Base-by-base conservation (phyloP, 805 yeast genomes). In the Zygoascus flipseniorum region DNA sequence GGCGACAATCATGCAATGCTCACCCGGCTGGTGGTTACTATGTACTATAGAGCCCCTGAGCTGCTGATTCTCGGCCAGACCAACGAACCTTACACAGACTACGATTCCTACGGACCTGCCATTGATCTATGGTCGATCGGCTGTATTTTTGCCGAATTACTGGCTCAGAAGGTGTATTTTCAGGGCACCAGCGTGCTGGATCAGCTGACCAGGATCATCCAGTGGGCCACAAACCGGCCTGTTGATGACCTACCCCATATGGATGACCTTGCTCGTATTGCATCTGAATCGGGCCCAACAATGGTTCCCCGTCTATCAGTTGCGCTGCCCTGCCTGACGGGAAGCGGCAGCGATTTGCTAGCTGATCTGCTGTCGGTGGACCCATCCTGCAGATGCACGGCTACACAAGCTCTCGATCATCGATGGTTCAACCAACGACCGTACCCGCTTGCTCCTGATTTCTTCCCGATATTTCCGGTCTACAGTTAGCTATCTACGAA, bases 71-170 rank as follows among this genome's bases (percentile, higher is more conserved):
- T 93, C 54, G 98, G 98, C 1, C 39, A 35, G 8, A 89, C 97
- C 0, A 83, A 82, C 55, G 68, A 87, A 90, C 55, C 93, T 92
- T 69, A 86, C 97, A 4, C 89, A 88, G 71, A 19, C 23, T 14
- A 9, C 32, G 18, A 18, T 14, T 10, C 43, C 14, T 41, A 32
- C 23, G 93, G 90, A 0, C 71, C 88, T 42, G 96, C 87, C 61
- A 93, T 93, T 8, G 99, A 92, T 65, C 81, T 89, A 60, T 92
- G 99, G 99, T 97, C 98, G 0, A 83, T 89, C 55, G 99, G 99
- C 2, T 79, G 83, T 66, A 80, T 79, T 2, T 78, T 78, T 60
- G 82, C 74, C 1, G 82, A 78, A 60, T 63, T 78, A 32, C 71
- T 76, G 54, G 68, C 71, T 2, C 63, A 65, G 23, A 32, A 43